Evolutionary conservation across 202 grass and related monocot species (phyloP).

Genomic region (Carex arenaria): DNA sequence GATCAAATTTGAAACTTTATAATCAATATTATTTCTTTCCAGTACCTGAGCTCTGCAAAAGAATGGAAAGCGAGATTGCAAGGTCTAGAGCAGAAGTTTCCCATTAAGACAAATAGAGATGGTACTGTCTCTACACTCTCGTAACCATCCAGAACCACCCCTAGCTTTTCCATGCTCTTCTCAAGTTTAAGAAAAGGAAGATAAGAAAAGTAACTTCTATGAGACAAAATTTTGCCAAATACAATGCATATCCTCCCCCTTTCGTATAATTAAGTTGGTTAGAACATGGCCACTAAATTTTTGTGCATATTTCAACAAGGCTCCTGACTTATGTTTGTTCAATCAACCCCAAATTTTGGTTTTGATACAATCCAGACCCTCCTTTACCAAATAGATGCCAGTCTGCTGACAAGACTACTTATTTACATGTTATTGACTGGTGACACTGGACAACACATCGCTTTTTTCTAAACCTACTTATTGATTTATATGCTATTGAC

Average conservation of each 20-base stretch:
- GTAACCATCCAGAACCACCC: slow-evolving; percentile 83
- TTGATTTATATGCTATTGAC: no score
- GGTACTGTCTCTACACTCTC: slow-evolving; percentile 82
- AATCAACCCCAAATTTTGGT: neutral
- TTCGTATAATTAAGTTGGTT: neutral
- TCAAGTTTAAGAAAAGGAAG: slow-evolving; percentile 27
- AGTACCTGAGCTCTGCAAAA: slow-evolving; percentile 73
- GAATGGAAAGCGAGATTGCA: slow-evolving; percentile 83
- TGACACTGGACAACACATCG: neutral
- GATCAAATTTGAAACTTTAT: neutral
- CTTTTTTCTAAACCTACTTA: neutral
- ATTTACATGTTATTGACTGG: neutral
- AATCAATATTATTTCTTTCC: neutral
- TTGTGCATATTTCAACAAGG: neutral
- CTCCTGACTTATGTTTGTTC: neutral
- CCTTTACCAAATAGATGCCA: neutral
- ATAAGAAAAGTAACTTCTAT: neutral
- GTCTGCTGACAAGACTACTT: neutral
- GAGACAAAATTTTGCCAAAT: neutral
- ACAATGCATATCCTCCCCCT: neutral
- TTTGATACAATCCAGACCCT: neutral
- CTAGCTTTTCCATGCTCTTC: slow-evolving; percentile 90
- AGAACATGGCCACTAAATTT: neutral
- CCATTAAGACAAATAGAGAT: slow-evolving; percentile 93
- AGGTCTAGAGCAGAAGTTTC: slow-evolving; percentile 86